Evolutionary conservation across 768 basidiomycete genomes (phyloP).

Genomic region (Phlebiopsis flavidoalba): DNA sequence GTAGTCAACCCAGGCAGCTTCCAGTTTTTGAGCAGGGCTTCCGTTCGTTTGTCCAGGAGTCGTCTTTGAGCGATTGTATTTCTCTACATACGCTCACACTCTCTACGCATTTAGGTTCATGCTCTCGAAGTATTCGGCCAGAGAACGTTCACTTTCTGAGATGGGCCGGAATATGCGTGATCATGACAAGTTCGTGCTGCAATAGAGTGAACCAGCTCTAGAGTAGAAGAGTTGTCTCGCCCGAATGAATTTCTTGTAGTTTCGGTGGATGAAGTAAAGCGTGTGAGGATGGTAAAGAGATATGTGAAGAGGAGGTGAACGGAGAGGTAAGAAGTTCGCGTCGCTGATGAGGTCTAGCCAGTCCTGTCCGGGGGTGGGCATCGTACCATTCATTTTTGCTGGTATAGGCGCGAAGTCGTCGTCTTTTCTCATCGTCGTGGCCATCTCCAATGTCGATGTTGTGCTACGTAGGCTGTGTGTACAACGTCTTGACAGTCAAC

Average conservation of each 20-base stretch:
- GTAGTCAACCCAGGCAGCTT: slow-evolving; percentile 83
- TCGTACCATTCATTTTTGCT: slow-evolving; percentile 29
- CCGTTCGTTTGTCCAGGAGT: slow-evolving; percentile 75
- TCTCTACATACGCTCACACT: slow-evolving; percentile 88
- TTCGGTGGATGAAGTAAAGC: slow-evolving; percentile 81
- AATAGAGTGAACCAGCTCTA: slow-evolving; percentile 93
- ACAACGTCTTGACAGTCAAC: neutral
- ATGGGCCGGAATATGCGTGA: slow-evolving; percentile 79
- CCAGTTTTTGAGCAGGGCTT: slow-evolving; percentile 72
- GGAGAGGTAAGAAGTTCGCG: slow-evolving; percentile 82
- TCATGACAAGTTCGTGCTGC: slow-evolving; percentile 90
- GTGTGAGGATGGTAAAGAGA: slow-evolving; percentile 89
- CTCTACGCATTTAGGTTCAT: slow-evolving; percentile 85
- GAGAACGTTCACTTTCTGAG: slow-evolving; percentile 76
- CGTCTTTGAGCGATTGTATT: slow-evolving; percentile 64
- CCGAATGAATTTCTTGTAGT: slow-evolving; percentile 84
- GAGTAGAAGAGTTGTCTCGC: slow-evolving; percentile 89
- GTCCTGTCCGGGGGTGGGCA: slow-evolving; percentile 28
- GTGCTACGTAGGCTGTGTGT: slow-evolving; percentile 37
- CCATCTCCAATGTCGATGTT: slow-evolving; percentile 66
- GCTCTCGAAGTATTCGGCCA: slow-evolving; percentile 92
- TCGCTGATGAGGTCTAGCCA: slow-evolving; percentile 91
- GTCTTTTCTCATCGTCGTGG: slow-evolving; percentile 30
- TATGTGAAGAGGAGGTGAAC: slow-evolving; percentile 93
- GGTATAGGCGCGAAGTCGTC: slow-evolving; percentile 22